Percentiles rank a stretch among this genome's conserved stretches.
phyloP scores from a whole-genome alignment of 768 basidiomycete genomes.

The Serendipita indica region DNA sequence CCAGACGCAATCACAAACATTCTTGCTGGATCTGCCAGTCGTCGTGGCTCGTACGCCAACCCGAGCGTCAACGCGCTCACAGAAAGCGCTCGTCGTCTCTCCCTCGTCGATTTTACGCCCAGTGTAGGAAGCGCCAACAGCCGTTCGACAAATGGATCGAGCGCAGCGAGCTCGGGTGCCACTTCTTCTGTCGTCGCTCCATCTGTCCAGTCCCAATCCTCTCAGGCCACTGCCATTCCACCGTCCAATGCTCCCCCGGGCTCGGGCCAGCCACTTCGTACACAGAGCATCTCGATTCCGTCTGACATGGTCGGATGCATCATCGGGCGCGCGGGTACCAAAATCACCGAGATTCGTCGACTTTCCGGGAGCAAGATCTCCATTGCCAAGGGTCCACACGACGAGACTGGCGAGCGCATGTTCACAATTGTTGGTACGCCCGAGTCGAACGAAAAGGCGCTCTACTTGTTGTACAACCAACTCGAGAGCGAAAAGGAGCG shows the following conservation, averaged over 20 bases:
- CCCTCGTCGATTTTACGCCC: constrained; percentile 40
- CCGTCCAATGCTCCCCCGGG: constrained; percentile 11
- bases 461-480: constrained; percentile 83
- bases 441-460: constrained; percentile 92
- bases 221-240: constrained; percentile 20
- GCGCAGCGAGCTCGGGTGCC: constrained; percentile 21
- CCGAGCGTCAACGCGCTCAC: not conserved
- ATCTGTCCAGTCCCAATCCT: constrained; percentile 23
- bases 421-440: constrained; percentile 96
- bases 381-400: constrained; percentile 98
- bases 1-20: constrained; percentile 16
- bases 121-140: constrained; percentile 25
- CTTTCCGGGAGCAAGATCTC: constrained; percentile 96
- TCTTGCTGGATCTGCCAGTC: constrained; percentile 12
- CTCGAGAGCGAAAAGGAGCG: constrained; percentile 93
- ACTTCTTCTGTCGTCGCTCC: constrained; percentile 25
- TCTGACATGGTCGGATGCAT: constrained; percentile 86
- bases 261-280: constrained; percentile 61
- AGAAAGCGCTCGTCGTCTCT: constrained; percentile 38
- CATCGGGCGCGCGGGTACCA: constrained; percentile 31
- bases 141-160: constrained; percentile 30
- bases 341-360: constrained; percentile 98
- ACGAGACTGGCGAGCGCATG: constrained; percentile 98
- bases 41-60: constrained; percentile 8
- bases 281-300: constrained; percentile 98